Evolutionary conservation across 805 yeast genomes (phyloP), one percentile per base, ranked within the genome.

Genomic region (Candida coleopterorum): DNA sequence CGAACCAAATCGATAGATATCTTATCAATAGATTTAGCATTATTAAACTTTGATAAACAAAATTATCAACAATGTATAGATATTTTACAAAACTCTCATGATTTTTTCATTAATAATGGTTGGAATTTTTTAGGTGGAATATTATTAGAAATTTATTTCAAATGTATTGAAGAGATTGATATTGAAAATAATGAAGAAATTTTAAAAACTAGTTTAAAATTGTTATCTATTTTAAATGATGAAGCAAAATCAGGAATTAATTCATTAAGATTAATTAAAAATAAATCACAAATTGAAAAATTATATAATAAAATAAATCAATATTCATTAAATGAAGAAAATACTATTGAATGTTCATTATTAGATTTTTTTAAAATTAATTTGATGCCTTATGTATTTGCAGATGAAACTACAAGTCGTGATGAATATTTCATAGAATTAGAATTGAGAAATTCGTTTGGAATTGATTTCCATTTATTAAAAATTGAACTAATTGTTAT

Each of bases 1-100:
- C 68, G 86, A 39, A 72, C 77, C 11, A 71, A 90, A 43, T 71
- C 86, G 0, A 79, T 84, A 6, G 89, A 85, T 48, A 66, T 81
- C 4, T 64, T 93, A 11, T 79, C 89, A 1, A 75, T 85, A 6
- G 96, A 90, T 44, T 69, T 87, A 36, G 96, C 95, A 0, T 52
- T 83, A 9, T 57, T 87, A 12, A 79, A 81, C 41, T 80, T 75
- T 52, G 77, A 75, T 45, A 61, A 66, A 21, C 60, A 71, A 3
- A 69, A 83, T 23, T 81, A 75, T 46, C 68, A 70, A 25, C 71
- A 73, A 29, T 81, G 96, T 1, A 72, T 78, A 11, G 62, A 72
- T 4, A 75, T 85, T 3, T 62, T 90, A 9, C 75, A 77, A 25
- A 75, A 79, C 7, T 79, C 93, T 2, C 85, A 85, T 32, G 77